Evolutionary conservation across 768 basidiomycete genomes (phyloP).

Genomic region (Hygrocybe punicea): DNA sequence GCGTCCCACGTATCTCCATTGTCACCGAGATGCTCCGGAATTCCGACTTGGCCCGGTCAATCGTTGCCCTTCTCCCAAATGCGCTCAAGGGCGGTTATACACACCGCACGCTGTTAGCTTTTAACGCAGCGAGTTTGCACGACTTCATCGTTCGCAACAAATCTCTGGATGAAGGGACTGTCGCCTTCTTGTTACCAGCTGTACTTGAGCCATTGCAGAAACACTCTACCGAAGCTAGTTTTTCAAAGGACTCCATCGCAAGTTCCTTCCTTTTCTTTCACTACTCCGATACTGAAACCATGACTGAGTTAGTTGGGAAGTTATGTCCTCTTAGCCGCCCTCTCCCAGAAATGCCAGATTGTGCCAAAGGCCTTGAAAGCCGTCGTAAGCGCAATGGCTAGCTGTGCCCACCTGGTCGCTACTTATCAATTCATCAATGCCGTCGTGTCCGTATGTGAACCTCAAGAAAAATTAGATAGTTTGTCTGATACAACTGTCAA

Average conservation of each 20-base stretch:
- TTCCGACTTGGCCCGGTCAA: constrained; percentile 67
- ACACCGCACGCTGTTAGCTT: constrained; percentile 76
- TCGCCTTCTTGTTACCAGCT: constrained; percentile 64
- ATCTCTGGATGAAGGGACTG: constrained; percentile 58
- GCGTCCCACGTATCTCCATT: constrained; percentile 67
- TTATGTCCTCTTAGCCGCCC: constrained; percentile 66
- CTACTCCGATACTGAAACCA: not conserved
- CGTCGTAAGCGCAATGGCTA: constrained; percentile 53
- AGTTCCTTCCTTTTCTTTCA: constrained; percentile 21
- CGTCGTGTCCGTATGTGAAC: constrained; percentile 58
- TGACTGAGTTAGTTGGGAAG: constrained; percentile 54
- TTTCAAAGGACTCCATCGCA: constrained; percentile 55
- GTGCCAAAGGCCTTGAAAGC: constrained; percentile 56
- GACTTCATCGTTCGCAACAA: constrained; percentile 69
- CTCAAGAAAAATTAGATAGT: constrained; percentile 54
- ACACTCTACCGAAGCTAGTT: constrained; percentile 23
- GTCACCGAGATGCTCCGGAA: constrained; percentile 75
- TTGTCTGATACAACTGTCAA: constrained; percentile 44
- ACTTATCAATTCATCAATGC: constrained; percentile 63
- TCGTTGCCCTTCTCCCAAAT: constrained; percentile 59
- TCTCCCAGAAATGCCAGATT: constrained; percentile 65
- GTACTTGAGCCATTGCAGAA: constrained; percentile 54
- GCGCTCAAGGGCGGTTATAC: constrained; percentile 47
- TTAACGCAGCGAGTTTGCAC: constrained; percentile 75
- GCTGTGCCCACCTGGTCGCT: constrained; percentile 46